These are phyloP conservation scores for Hypoxylon rubiginosum DNA, from an alignment of 2,329 filamentous ascomycete species.

Conservation along the genomic window DNA sequence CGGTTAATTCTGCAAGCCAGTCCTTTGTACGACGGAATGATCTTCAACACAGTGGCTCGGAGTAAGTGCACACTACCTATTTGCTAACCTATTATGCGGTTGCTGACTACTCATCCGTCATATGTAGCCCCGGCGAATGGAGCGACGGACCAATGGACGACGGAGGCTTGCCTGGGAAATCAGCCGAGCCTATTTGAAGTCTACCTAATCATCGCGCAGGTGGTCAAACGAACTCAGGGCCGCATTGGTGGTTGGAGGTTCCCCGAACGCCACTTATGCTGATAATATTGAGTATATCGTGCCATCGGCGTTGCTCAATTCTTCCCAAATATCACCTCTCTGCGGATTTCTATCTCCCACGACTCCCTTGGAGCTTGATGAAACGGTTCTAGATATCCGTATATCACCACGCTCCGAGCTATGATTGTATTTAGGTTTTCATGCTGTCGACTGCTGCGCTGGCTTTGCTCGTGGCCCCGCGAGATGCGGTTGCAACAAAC, in stretches of 20 bases:
- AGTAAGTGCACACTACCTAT: conserved; percentile 8
- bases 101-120: conserved; percentile 29
- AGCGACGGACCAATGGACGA: conserved; percentile 52
- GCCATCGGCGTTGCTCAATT: background rate
- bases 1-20: conserved; percentile 53
- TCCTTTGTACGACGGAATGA: conserved; percentile 8
- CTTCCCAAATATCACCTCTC: background rate
- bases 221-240: background rate
- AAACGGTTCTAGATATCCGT: background rate
- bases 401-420: background rate
- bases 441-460: background rate
- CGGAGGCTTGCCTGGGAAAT: conserved; percentile 44
- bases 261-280: background rate
- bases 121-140: conserved; percentile 47
- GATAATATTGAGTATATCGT: background rate
- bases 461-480: background rate
- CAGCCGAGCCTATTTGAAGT: conserved; percentile 25
- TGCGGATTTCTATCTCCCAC: background rate
- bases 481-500: background rate
- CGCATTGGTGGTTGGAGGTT: background rate
- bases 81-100: background rate
- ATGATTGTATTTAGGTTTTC: background rate
- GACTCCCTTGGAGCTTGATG: background rate
- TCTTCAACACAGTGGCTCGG: conserved; percentile 1
- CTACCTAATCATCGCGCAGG: background rate